Conservation (phyloP, 1,139 yeast species). For the Schwanniomyces etchellsii region DNA sequence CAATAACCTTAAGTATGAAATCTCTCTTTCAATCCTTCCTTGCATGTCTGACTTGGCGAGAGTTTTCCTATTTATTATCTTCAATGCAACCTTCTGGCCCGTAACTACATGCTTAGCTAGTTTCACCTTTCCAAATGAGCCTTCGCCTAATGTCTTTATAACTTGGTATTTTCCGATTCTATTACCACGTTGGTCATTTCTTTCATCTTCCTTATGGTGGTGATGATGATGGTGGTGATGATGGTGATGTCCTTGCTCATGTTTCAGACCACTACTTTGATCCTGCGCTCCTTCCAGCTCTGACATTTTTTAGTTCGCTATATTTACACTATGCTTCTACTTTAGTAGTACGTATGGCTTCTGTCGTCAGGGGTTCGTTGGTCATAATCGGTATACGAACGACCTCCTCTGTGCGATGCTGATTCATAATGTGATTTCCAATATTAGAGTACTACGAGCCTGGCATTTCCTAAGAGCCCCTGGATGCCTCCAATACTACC, state of each 20-base stretch:
- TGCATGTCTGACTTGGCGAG: conserved; percentile 97
- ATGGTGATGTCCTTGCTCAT: conserved; percentile 8
- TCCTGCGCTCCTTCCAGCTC: conserved; percentile 8
- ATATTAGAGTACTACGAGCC: no score
- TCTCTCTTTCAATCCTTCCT: conserved; percentile 93
- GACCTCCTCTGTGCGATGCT: no score
- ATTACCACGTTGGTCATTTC: conserved; percentile 21
- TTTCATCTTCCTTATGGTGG: conserved; percentile 10
- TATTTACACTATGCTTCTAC: conserved; percentile 1
- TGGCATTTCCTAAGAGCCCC: no score
- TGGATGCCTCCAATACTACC: no score
- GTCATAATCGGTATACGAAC: no score
- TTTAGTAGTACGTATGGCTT: no score
- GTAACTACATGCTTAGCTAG: conserved; percentile 90
- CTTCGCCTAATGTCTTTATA: conserved; percentile 92
- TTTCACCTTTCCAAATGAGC: conserved; percentile 96
- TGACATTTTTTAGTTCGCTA: conserved; percentile 7
- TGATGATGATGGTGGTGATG: conserved; percentile 14
- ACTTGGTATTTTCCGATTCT: conserved; percentile 91
- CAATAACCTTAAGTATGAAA: conserved; percentile 77
- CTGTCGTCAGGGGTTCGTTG: no score
- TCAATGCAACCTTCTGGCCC: conserved; percentile 90
- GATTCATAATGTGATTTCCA: no score
- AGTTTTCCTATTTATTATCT: conserved; percentile 90
- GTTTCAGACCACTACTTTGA: conserved; percentile 1